Evolutionary conservation across 441 rosid species (phyloP).

Genomic region (Metrosideros polymorpha): DNA sequence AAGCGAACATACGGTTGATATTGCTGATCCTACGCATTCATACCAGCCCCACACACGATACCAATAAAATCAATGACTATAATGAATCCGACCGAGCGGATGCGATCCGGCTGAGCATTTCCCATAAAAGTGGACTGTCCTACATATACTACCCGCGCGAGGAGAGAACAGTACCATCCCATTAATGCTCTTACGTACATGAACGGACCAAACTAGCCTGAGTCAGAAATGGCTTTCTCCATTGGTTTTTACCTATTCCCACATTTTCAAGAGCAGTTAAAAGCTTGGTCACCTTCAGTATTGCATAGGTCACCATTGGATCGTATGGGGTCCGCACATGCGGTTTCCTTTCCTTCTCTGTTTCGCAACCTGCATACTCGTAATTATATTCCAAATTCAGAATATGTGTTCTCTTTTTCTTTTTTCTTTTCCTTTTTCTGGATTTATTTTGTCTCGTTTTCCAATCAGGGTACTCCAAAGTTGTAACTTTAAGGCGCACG

Average conservation of each 20-base stretch:
- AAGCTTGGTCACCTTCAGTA: neutral
- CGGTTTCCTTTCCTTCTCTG: neutral
- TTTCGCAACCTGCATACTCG: neutral
- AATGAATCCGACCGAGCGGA: neutral
- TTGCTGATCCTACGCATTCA: neutral
- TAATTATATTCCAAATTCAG: neutral
- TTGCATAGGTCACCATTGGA: neutral
- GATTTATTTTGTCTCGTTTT: neutral
- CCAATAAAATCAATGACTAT: neutral
- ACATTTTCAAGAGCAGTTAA: neutral
- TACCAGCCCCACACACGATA: neutral
- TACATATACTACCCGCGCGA: neutral
- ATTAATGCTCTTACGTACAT: neutral
- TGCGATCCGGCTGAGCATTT: neutral
- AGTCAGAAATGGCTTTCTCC: neutral
- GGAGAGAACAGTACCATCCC: neutral
- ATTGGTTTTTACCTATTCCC: neutral
- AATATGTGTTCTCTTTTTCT: neutral
- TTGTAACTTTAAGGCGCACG: neutral
- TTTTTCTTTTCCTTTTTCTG: neutral
- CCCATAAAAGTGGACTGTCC: neutral
- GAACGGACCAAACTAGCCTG: neutral
- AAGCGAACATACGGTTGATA: too few relatives aligned
- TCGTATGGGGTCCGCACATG: neutral
- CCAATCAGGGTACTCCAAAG: neutral